These are phyloP conservation scores for Eutypa lata DNA, from an alignment of 2,329 filamentous ascomycete species.

Conservation along the genomic window DNA sequence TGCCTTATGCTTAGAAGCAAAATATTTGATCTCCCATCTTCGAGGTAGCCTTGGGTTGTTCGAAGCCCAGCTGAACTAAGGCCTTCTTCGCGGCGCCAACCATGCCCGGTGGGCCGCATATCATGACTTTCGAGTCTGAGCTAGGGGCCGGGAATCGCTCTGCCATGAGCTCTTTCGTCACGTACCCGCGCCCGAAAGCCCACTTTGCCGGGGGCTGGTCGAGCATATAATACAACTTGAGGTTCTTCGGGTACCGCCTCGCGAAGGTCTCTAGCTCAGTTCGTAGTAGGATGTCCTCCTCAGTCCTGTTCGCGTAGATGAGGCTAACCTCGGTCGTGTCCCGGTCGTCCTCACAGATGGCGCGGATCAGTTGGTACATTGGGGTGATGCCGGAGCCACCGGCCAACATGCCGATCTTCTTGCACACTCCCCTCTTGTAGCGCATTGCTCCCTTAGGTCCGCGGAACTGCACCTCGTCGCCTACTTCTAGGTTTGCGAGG, in stretches of 20 bases:
- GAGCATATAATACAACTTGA: constrained; percentile 55
- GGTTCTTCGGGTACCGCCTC: constrained; percentile 46
- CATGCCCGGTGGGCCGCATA: constrained; percentile 62
- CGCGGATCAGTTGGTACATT: constrained; percentile 61
- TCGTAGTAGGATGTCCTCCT: constrained; percentile 58
- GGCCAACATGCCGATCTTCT: constrained; percentile 52
- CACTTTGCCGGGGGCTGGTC: constrained; percentile 44
- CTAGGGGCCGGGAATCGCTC: constrained; percentile 45
- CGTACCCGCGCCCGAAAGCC: constrained; percentile 46
- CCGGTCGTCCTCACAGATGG: constrained; percentile 58
- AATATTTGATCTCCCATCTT: constrained; percentile 57
- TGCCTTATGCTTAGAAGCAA: constrained; percentile 11
- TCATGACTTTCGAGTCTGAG: constrained; percentile 48
- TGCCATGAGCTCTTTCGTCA: constrained; percentile 48
- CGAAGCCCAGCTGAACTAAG: constrained; percentile 47
- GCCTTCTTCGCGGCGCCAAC: constrained; percentile 53
- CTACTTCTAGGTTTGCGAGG: constrained; percentile 42
- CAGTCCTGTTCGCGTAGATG: constrained; percentile 57
- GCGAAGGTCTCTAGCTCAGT: constrained; percentile 54
- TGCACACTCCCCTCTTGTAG: constrained; percentile 40
- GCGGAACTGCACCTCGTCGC: constrained; percentile 49
- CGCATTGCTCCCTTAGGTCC: constrained; percentile 57
- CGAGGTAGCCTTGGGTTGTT: constrained; percentile 44
- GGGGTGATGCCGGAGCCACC: constrained; percentile 52
- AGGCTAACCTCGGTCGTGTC: constrained; percentile 56